Conservation (phyloP, 129 eudicot species). For the Lonicera japonica region DNA sequence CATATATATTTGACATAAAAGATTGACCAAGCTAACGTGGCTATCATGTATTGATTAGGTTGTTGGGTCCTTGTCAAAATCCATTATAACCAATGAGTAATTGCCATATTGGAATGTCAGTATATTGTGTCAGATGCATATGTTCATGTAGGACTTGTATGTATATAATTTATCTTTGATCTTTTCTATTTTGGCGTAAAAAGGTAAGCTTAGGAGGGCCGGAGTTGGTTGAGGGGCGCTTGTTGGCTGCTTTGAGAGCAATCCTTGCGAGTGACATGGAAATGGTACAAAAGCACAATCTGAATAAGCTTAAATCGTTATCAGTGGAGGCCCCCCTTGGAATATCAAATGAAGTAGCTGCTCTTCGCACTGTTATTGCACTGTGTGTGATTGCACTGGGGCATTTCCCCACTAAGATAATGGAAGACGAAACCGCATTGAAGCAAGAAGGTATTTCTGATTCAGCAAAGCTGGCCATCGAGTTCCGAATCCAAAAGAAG, state of each 20-base stretch:
- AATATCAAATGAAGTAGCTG: slow-evolving; percentile 54
- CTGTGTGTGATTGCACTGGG: slow-evolving; percentile 66
- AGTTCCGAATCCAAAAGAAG: slow-evolving; percentile 85
- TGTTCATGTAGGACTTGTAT: too few species aligned
- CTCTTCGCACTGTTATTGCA: slow-evolving; percentile 67
- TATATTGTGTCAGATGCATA: too few species aligned
- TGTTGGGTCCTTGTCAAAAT: too few species aligned
- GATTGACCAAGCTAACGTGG: too few species aligned
- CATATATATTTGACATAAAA: too few species aligned
- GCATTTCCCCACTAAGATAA: slow-evolving; percentile 82
- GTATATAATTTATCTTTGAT: neutral
- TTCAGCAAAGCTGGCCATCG: slow-evolving; percentile 56
- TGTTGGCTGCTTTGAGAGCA: slow-evolving; percentile 79
- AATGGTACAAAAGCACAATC: slow-evolving; percentile 43
- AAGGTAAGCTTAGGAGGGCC: slow-evolving; percentile 89
- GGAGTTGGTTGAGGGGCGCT: slow-evolving; percentile 73
- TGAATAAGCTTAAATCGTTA: slow-evolving; percentile 56
- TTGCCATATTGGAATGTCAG: too few species aligned
- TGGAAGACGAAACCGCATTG: slow-evolving; percentile 72
- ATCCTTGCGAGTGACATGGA: slow-evolving; percentile 50
- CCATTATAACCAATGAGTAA: too few species aligned
- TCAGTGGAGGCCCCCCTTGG: slow-evolving; percentile 68
- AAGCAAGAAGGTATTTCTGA: slow-evolving; percentile 38
- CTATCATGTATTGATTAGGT: too few species aligned
- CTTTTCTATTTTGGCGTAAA: neutral